Evolutionary conservation across 2,329 filamentous ascomycete species (phyloP), one percentile per base, ranked within the genome.

Genomic region (Chaetomium sp.): DNA sequence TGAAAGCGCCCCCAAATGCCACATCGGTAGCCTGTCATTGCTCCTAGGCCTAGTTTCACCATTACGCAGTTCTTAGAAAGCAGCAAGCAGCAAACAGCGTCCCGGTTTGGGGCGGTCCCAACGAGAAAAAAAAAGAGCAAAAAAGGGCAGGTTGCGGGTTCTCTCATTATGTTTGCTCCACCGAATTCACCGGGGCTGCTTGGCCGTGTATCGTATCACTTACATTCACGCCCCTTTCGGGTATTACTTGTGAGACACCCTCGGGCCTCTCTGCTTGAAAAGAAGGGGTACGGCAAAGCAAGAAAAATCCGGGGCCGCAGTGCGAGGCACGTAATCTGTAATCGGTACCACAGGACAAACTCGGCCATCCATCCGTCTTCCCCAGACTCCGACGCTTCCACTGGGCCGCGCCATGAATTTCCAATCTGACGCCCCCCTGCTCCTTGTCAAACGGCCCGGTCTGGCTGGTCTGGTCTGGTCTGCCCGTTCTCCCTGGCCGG

Each of bases 321-420:
- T 48, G 49, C 57, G 55, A 52, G 55, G 49, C 56, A 60, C 55
- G 11, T 46, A 32, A 44, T 27, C 19, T 27, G 19, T 27, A 27
- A 27, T 27, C 19, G 3, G 19, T 27, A 27, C 19, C 19, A 27
- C 11, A 34, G 37, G 37, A 55, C 32, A 11, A 42, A 48, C 34
- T 27, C 52, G 34, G 37, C 50, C 53, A 54, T 61, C 48, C 53
- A 54, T 60, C 54, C 55, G 53, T 47, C 58, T 61, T 61, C 58
- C 60, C 60, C 62, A 62, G 60, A 57, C 62, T 62, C 19, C 19
- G 19, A 27, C 19, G 19, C 19, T 27, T 61, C 57, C 57, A 57
- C 52, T 56, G 55, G 52, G 48, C 56, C 57, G 54, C 47, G 36
- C 51, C 57, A 36, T 58, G 56, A 58, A 59, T 56, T 57, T 51